Conservation (phyloP, 1,139 yeast genomes). For the Sporopachydermia cereana region DNA sequence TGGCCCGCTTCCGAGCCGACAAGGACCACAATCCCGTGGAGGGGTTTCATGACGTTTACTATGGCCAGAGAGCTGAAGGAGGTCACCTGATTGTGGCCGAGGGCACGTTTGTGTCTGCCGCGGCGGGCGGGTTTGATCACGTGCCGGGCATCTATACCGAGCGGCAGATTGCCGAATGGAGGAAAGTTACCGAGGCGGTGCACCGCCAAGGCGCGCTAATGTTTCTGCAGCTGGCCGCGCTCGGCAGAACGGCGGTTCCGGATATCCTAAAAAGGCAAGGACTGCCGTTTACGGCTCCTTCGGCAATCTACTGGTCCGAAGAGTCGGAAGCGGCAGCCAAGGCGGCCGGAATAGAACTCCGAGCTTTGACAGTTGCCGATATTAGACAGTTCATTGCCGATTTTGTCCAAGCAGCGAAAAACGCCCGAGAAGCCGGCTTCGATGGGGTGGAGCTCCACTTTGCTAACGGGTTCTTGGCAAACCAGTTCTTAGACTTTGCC, state of each 20-base stretch:
- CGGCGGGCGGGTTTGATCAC: slow-evolving; percentile 32
- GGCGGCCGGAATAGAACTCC: slow-evolving; percentile 11
- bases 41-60: slow-evolving; percentile 33
- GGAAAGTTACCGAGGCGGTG: slow-evolving; percentile 34
- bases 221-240: slow-evolving; percentile 46
- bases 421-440: slow-evolving; percentile 48
- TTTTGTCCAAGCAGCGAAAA: slow-evolving; percentile 34
- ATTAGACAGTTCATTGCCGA: slow-evolving; percentile 28
- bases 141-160: slow-evolving; percentile 45
- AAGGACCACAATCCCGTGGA: slow-evolving; percentile 12
- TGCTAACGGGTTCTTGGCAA: slow-evolving; percentile 59
- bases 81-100: slow-evolving; percentile 39
- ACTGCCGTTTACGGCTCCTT: slow-evolving; percentile 12
- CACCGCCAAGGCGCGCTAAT: slow-evolving; percentile 42
- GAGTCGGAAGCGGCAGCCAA: slow-evolving; percentile 16
- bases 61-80: slow-evolving; percentile 37
- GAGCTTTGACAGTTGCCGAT: slow-evolving; percentile 33
- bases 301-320: slow-evolving; percentile 8
- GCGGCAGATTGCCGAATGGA: slow-evolving; percentile 40
- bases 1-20: slow-evolving; percentile 36
- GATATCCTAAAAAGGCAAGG: slow-evolving; percentile 28
- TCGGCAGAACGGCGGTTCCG: slow-evolving; percentile 45
- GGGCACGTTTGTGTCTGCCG: slow-evolving; percentile 28
- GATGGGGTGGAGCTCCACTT: slow-evolving; percentile 59
- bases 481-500: slow-evolving; percentile 40